These are phyloP conservation scores for Neurospora cerealis DNA, from an alignment of 495 filamentous ascomycete species.

Conservation along the genomic window DNA sequence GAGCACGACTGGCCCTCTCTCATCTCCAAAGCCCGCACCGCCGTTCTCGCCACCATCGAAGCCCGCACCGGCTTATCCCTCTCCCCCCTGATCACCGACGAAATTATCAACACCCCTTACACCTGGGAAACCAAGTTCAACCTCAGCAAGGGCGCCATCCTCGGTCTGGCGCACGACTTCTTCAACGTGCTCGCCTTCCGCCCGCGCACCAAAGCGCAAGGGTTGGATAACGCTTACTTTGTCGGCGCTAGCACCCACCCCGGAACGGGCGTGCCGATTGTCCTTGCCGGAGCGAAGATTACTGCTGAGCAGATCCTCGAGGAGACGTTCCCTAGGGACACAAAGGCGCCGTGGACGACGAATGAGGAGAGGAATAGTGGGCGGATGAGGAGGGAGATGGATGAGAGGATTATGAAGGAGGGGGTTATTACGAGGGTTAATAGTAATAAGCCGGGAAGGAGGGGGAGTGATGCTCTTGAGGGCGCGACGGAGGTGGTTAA, in stretches of 20 bases:
- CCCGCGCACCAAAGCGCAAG: constrained; percentile 43
- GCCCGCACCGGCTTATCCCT: constrained; percentile 42
- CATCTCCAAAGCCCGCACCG: constrained; percentile 38
- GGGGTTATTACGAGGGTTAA: neutral
- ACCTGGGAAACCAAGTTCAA: constrained; percentile 57
- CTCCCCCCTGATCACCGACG: constrained; percentile 37
- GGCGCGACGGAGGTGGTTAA: neutral
- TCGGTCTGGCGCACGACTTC: constrained; percentile 58
- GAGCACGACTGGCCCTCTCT: constrained; percentile 49
- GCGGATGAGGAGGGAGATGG: neutral
- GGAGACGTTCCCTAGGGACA: constrained; percentile 35
- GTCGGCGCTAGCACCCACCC: constrained; percentile 64
- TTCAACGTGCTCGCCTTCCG: constrained; percentile 62
- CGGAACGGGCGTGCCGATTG: constrained; percentile 62
- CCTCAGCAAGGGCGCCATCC: constrained; percentile 58
- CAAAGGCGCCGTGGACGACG: neutral
- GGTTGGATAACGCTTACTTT: constrained; percentile 46
- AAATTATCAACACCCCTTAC: constrained; percentile 49
- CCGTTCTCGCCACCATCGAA: constrained; percentile 45
- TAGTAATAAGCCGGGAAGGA: neutral
- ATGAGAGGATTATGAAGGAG: neutral
- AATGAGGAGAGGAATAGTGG: neutral
- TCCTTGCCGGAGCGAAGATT: constrained; percentile 53
- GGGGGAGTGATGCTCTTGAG: neutral
- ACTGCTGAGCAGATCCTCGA: constrained; percentile 46